phyloP scores from a whole-genome alignment of 139 green algal species.

The Haematococcus lacustris region DNA sequence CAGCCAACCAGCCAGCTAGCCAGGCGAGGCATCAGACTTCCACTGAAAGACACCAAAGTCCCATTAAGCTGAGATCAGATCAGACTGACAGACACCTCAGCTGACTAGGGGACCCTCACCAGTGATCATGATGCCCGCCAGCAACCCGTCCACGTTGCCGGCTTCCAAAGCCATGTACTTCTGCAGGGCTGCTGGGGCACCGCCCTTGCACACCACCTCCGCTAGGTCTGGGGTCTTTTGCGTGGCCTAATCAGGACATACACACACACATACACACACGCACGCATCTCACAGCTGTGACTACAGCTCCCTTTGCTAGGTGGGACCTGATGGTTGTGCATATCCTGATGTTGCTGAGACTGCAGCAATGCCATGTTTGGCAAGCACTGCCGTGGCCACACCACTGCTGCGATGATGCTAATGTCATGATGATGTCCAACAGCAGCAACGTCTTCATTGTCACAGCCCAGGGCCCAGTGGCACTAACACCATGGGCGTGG shows the following conservation, averaged over 20 bases:
- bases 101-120: neutral
- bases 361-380: neutral
- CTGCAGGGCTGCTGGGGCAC: conserved; percentile 18
- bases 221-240: conserved; percentile 38
- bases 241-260: too few species aligned
- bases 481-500: too few species aligned
- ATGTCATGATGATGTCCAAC: too few species aligned
- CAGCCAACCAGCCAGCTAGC: too few species aligned
- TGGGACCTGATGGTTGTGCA: neutral
- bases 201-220: conserved; percentile 12
- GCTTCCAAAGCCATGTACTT: conserved; percentile 33
- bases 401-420: neutral
- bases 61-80: neutral
- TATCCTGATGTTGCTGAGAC: neutral
- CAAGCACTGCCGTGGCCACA: neutral
- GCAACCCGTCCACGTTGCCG: conserved; percentile 5
- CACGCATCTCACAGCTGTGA: too few species aligned
- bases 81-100: neutral
- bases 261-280: neutral
- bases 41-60: neutral
- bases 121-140: conserved; percentile 14
- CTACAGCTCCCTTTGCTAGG: too few species aligned
- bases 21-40: neutral
- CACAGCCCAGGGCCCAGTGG: too few species aligned
- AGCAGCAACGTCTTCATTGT: too few species aligned